Conservation (phyloP, 140 eudicot genomes). For the Oenanthe javanica region DNA sequence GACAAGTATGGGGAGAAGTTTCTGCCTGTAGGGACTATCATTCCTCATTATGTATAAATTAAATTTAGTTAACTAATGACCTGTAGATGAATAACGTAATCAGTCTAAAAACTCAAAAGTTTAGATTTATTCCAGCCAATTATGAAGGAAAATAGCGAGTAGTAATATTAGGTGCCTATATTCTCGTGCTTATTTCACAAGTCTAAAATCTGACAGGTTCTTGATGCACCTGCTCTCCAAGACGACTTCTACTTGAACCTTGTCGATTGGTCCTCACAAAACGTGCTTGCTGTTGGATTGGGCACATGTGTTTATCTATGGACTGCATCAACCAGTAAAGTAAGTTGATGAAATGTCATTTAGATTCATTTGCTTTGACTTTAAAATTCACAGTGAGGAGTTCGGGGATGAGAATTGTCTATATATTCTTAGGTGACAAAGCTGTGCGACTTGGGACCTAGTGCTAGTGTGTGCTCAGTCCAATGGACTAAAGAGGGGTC, state of each 20-base stretch:
- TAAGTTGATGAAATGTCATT: slow-evolving; percentile 19
- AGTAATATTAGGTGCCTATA: not conserved
- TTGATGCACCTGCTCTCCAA: slow-evolving; percentile 96
- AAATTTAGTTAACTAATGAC: not conserved
- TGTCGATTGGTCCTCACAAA: slow-evolving; percentile 98
- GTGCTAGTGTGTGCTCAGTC: slow-evolving; percentile 86
- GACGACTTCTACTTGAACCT: slow-evolving; percentile 97
- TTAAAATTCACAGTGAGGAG: not conserved
- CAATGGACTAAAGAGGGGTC: slow-evolving; percentile 97
- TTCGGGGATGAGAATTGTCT: not conserved
- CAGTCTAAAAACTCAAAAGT: not conserved
- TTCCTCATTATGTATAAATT: not conserved
- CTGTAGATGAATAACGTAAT: not conserved
- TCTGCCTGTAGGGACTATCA: not conserved
- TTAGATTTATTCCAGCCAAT: not conserved
- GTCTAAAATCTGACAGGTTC: slow-evolving; percentile 43
- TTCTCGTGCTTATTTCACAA: slow-evolving; percentile 1
- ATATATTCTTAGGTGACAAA: slow-evolving; percentile 65
- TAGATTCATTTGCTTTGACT: not conserved
- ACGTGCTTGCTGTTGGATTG: slow-evolving; percentile 92
- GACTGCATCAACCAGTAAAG: slow-evolving; percentile 94
- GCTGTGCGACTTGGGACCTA: slow-evolving; percentile 91
- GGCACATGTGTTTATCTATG: slow-evolving; percentile 95
- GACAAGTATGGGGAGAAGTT: not conserved
- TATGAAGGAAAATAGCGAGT: not conserved